Evolutionary conservation across 2,329 filamentous ascomycete species (phyloP).

Genomic region (Aureobasidium sp.): DNA sequence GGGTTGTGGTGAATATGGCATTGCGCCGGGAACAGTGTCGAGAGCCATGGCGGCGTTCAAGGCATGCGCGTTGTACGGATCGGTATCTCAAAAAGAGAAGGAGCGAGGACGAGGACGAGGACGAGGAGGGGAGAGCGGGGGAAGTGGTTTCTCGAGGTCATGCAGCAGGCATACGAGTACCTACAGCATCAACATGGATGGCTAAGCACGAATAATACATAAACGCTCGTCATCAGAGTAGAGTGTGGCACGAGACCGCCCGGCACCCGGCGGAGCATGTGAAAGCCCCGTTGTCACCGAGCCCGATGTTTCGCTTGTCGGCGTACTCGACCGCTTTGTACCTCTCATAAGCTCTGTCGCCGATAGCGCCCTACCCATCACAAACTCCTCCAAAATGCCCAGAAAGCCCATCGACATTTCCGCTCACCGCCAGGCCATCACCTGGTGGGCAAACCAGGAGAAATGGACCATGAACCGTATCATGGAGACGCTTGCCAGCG

Average conservation of each 20-base stretch:
- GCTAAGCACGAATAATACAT: neutral
- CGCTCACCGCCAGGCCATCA: neutral
- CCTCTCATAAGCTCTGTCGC: neutral
- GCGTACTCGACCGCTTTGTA: neutral
- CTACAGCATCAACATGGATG: neutral
- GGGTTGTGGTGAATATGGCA: constrained; percentile 11
- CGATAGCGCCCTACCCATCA: neutral
- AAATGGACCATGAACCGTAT: constrained; percentile 1
- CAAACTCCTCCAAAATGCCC: neutral
- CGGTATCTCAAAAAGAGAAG: neutral
- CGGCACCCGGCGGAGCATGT: neutral
- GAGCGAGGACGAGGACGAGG: neutral
- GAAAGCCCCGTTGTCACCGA: constrained; percentile 4
- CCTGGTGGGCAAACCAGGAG: constrained; percentile 4
- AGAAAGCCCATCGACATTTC: neutral
- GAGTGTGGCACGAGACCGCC: neutral
- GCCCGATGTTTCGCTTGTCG: neutral
- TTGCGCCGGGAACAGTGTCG: constrained; percentile 14
- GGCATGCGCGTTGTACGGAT: neutral
- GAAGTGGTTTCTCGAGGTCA: neutral
- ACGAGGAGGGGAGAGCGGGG: neutral
- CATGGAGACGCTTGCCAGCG: neutral
- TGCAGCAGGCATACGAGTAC: neutral
- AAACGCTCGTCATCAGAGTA: neutral
- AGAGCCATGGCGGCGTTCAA: constrained; percentile 4